Evolutionary conservation across 257 asterid genomes (phyloP).

Genomic region (Echium plantagineum): DNA sequence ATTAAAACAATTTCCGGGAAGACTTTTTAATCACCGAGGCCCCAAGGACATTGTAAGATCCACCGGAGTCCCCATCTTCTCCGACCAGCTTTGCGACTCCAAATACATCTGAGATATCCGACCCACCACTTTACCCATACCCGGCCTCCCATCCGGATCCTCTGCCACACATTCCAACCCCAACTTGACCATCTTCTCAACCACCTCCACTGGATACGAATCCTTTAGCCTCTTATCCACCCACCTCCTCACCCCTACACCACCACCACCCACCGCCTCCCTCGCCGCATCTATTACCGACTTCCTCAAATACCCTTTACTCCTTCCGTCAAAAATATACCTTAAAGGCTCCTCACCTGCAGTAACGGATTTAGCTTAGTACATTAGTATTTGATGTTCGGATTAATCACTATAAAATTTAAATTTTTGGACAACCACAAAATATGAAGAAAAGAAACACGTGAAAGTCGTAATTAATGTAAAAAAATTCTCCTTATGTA

Average conservation of each 20-base stretch:
- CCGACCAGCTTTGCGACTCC: conserved; percentile 56
- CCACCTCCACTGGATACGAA: conserved; percentile 89
- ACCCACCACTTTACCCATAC: conserved; percentile 69
- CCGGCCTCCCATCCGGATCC: conserved; percentile 74
- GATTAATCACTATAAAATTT: too few relatives aligned
- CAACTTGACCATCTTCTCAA: conserved; percentile 50
- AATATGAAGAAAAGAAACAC: too few relatives aligned
- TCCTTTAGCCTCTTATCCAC: conserved; percentile 75
- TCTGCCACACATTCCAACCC: conserved; percentile 74
- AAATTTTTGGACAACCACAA: too few relatives aligned
- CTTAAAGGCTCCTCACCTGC: conserved; percentile 44
- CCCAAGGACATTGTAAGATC: conserved; percentile 68
- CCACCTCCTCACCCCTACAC: conserved; percentile 70
- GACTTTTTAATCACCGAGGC: conserved; percentile 33
- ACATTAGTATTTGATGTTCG: too few relatives aligned
- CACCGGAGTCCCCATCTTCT: conserved; percentile 38
- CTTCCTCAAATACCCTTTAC: conserved; percentile 46
- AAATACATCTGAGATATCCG: conserved; percentile 69
- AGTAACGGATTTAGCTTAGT: too few relatives aligned
- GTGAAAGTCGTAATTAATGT: too few relatives aligned
- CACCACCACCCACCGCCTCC: conserved; percentile 31
- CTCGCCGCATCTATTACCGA: conserved; percentile 62
- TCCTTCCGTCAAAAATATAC: conserved; percentile 47
- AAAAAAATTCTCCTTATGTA: too few relatives aligned
- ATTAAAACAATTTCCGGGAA: too few relatives aligned